phyloP scores from a whole-genome alignment of 2,329 filamentous ascomycete genomes.

The Colletotrichum incanum region DNA sequence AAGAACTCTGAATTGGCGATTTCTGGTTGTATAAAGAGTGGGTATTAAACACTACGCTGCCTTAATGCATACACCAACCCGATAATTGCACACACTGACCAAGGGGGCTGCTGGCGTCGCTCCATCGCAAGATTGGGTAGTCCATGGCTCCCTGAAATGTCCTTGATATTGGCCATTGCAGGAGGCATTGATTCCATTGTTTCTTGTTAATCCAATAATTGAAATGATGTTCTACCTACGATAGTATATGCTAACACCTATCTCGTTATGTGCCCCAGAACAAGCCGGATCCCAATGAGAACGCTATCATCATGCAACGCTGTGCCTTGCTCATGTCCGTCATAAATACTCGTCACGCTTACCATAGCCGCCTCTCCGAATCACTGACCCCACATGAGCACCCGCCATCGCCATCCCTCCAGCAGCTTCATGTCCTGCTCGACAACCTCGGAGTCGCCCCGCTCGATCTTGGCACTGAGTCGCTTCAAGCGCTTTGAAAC shows the following conservation, averaged over 20 bases:
- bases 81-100: neutral
- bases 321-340: conserved; percentile 25
- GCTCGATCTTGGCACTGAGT: conserved; percentile 64
- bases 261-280: neutral
- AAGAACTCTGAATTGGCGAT: neutral
- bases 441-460: conserved; percentile 61
- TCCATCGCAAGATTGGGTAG: neutral
- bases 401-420: conserved; percentile 71
- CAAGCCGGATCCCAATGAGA: neutral
- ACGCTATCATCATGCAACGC: conserved; percentile 17
- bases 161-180: no score
- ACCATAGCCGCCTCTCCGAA: neutral
- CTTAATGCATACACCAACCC: neutral
- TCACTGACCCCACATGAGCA: conserved; percentile 62
- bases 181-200: no score
- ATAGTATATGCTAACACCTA: neutral
- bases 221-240: neutral
- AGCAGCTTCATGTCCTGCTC: conserved; percentile 66
- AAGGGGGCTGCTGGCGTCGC: neutral
- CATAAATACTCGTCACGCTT: neutral
- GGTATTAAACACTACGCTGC: neutral
- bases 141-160: no score
- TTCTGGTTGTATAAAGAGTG: neutral
- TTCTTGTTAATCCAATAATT: neutral
- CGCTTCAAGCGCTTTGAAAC: conserved; percentile 65